Evolutionary conservation across 2,329 filamentous ascomycete species (phyloP).

Genomic region (Aspergillus niger): DNA sequence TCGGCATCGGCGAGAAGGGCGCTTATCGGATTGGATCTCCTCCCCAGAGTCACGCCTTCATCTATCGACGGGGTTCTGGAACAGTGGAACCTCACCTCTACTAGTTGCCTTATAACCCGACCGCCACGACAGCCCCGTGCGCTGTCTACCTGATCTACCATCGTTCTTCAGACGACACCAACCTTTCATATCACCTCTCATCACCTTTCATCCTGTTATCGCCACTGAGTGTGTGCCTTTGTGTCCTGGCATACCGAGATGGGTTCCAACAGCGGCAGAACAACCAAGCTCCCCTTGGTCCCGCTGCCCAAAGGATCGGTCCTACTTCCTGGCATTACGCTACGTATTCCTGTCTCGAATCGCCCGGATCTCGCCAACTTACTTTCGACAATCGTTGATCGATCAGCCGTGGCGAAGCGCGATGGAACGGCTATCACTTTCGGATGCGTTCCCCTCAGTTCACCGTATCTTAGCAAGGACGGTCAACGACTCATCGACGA

Average conservation of each 20-base stretch:
- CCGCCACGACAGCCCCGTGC: conserved; percentile 6
- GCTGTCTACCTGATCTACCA: conserved; percentile 3
- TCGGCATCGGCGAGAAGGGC: conserved; percentile 35
- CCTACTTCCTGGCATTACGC: conserved; percentile 79
- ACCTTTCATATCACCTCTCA: background rate
- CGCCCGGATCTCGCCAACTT: conserved; percentile 87
- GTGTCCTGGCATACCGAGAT: conserved; percentile 28
- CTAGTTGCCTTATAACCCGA: conserved; percentile 17
- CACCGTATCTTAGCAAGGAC: conserved; percentile 70
- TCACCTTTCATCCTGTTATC: background rate
- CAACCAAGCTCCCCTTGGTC: conserved; percentile 68
- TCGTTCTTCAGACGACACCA: background rate
- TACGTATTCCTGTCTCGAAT: conserved; percentile 79
- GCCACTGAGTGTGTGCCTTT: background rate
- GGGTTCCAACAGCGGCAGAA: conserved; percentile 41
- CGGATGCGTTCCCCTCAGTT: conserved; percentile 82
- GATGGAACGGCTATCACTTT: conserved; percentile 72
- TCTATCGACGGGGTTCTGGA: conserved; percentile 36
- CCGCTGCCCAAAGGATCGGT: conserved; percentile 78
- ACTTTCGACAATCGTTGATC: conserved; percentile 80
- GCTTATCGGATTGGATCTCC: conserved; percentile 33
- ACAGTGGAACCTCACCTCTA: conserved; percentile 20
- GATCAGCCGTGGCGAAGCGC: conserved; percentile 65
- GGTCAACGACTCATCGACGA: conserved; percentile 75
- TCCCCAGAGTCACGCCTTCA: conserved; percentile 32